These are phyloP conservation scores for Pleurotus cornucopiae DNA, from an alignment of 768 basidiomycete genomes.

Conservation along the genomic window DNA sequence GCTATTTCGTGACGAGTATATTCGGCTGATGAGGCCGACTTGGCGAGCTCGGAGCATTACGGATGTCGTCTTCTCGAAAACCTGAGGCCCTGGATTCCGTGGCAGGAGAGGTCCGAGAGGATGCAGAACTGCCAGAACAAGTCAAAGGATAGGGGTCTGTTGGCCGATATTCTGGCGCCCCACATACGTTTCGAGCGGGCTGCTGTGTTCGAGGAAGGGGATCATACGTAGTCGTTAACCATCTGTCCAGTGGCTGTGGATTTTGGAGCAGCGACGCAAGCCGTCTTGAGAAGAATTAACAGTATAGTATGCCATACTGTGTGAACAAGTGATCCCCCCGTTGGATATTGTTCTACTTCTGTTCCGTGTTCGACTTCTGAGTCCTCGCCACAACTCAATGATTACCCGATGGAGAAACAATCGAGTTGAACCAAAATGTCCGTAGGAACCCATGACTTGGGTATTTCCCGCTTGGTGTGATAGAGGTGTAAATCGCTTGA, in stretches of 20 bases:
- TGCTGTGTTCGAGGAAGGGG: too few species aligned
- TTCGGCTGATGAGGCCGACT: not conserved
- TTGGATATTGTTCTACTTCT: not conserved
- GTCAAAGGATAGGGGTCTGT: slow-evolving; percentile 5
- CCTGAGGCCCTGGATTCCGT: slow-evolving; percentile 1
- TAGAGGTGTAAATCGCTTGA: slow-evolving; percentile 2
- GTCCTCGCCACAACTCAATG: too few species aligned
- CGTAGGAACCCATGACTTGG: slow-evolving; percentile 5
- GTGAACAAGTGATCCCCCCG: too few species aligned
- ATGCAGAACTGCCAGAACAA: not conserved
- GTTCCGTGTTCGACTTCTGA: too few species aligned
- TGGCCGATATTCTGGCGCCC: slow-evolving; percentile 8
- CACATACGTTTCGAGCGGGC: not conserved
- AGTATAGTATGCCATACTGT: too few species aligned
- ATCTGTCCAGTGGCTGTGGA: too few species aligned
- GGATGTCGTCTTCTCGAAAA: not conserved
- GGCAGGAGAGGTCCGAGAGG: not conserved
- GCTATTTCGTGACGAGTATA: not conserved
- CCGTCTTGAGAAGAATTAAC: too few species aligned
- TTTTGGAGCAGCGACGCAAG: too few species aligned
- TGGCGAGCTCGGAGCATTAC: slow-evolving; percentile 2
- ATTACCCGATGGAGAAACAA: not conserved
- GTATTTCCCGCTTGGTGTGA: slow-evolving; percentile 5
- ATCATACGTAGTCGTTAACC: too few species aligned
- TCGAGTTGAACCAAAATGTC: too few species aligned